Percentiles rank a stretch among this genome's conserved stretches.
phyloP scores from a whole-genome alignment of 1,284 basidiomycete genomes.

The Rhodotorula sp. region DNA sequence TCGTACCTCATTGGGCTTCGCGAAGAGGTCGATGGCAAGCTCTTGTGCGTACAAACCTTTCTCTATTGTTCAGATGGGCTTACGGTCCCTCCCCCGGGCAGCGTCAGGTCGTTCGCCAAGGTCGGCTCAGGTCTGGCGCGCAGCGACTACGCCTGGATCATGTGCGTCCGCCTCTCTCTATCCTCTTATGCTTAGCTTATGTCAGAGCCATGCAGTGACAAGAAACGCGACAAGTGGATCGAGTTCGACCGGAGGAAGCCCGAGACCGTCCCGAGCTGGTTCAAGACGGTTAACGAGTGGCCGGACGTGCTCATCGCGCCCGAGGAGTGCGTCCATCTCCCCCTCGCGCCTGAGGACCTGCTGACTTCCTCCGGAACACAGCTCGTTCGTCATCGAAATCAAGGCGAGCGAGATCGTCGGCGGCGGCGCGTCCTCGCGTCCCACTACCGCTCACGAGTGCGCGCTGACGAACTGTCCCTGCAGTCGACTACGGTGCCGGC shows the following conservation, averaged over 20 bases:
- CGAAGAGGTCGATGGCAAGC: constrained; percentile 54
- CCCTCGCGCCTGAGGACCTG: accelerated
- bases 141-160: constrained; percentile 74
- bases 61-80: no score
- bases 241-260: constrained; percentile 51
- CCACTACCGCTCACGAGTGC: not conserved
- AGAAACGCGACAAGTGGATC: constrained; percentile 51
- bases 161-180: constrained; percentile 46
- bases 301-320: constrained; percentile 55
- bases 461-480: not conserved
- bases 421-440: constrained; percentile 59
- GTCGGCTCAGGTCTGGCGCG: constrained; percentile 83
- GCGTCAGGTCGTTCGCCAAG: constrained; percentile 76
- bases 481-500: constrained; percentile 44
- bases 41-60: no score
- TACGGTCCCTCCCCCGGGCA: constrained; percentile 51
- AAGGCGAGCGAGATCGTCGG: constrained; percentile 84
- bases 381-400: constrained; percentile 82
- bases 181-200: not conserved
- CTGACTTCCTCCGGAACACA: constrained; percentile 46
- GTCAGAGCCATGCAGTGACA: constrained; percentile 43
- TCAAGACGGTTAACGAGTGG: constrained; percentile 41
- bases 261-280: constrained; percentile 43
- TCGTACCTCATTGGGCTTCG: constrained; percentile 54
- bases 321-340: constrained; percentile 47